Conservation (phyloP, 2,329 filamentous ascomycete genomes). For the Zymoseptoria crescenta region DNA sequence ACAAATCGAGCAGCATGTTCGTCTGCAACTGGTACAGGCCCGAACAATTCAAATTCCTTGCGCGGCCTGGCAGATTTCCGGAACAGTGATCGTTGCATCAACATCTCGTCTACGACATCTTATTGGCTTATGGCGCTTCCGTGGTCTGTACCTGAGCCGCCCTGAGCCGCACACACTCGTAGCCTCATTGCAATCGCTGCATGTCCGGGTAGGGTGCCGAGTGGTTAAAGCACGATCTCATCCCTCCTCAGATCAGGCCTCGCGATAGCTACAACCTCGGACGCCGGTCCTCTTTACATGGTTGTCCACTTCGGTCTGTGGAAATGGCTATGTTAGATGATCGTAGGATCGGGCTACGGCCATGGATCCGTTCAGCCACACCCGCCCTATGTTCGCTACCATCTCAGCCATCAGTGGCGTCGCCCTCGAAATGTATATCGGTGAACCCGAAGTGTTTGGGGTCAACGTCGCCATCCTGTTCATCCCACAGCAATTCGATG, state of each 20-base stretch:
- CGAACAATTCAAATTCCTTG: not conserved
- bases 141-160: not conserved
- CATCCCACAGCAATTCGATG: not conserved
- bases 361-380: too few relatives aligned
- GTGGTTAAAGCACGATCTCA: not conserved
- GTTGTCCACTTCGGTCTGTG: too few relatives aligned
- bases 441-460: too few relatives aligned
- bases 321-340: too few relatives aligned
- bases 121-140: not conserved
- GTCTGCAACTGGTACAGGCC: not conserved
- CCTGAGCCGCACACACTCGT: not conserved
- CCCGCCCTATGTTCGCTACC: too few relatives aligned
- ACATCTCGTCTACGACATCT: not conserved
- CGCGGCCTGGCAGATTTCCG: too few relatives aligned
- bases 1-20: not conserved
- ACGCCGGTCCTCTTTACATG: too few relatives aligned
- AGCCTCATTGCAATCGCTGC: not conserved
- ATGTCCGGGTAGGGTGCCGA: not conserved
- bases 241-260: not conserved
- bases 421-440: too few relatives aligned
- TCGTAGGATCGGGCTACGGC: too few relatives aligned
- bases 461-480: not conserved
- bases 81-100: not conserved
- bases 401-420: too few relatives aligned
- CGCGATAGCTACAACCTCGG: too few relatives aligned